Conservation (phyloP, 2,329 filamentous ascomycete genomes). For the Myriosclerotinia duriaeana region DNA sequence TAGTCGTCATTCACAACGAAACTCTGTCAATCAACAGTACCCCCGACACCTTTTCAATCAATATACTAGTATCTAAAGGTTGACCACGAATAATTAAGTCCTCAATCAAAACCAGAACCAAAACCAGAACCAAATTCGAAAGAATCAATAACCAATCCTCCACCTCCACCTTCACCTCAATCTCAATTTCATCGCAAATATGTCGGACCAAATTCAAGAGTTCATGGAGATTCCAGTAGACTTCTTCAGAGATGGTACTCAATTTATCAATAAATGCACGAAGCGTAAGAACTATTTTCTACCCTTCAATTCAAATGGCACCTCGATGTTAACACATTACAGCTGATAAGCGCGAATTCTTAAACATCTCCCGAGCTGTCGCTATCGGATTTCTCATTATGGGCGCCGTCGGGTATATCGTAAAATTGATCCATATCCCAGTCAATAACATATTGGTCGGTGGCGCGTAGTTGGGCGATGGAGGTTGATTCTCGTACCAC, state of each 20-base stretch:
- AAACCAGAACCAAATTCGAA: neutral
- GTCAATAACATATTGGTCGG: conserved; percentile 54
- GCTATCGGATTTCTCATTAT: conserved; percentile 54
- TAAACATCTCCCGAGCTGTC: conserved; percentile 52
- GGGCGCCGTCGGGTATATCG: conserved; percentile 53
- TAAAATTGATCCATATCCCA: conserved; percentile 54
- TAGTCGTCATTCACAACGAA: neutral
- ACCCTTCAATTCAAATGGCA: neutral
- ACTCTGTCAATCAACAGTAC: conserved; percentile 1
- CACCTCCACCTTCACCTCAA: neutral
- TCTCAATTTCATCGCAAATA: conserved; percentile 34
- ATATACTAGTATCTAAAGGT: neutral
- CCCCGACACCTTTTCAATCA: too few species aligned
- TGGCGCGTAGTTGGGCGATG: conserved; percentile 39
- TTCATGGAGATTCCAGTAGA: conserved; percentile 54
- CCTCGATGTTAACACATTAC: neutral
- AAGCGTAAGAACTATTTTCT: conserved; percentile 43
- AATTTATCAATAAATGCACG: conserved; percentile 47
- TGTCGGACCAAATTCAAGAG: conserved; percentile 58
- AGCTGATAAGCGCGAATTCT: conserved; percentile 44
- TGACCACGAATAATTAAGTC: neutral
- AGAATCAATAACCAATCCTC: too few species aligned
- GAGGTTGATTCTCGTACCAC: neutral
- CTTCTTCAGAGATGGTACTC: conserved; percentile 47
- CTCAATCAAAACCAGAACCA: neutral